Base-by-base conservation (phyloP, 169 alveolate genomes). In the Amoebophrya sp. region DNA sequence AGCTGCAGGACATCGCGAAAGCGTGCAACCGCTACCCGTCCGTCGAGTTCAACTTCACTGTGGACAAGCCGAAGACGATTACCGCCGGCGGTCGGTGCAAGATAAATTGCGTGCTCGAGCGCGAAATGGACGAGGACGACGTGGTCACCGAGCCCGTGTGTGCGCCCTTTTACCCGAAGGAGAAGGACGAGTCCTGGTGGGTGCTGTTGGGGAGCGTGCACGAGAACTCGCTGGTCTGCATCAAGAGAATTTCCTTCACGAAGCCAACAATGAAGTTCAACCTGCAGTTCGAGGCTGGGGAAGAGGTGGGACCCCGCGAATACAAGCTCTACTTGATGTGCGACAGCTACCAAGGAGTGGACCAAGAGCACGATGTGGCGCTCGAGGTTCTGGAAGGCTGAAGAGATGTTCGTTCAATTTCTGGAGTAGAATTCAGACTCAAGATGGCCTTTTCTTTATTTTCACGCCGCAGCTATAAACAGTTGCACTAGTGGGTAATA, bases 171-270 rank as follows among this genome's bases (percentile, higher is more conserved):
- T 98, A 96, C 95, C 99, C 99, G 13, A 95, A 96, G 90, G 99
- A 96, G 90, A 98, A 98, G 95, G 98, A 97, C 91, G 99, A 99
- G 93, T 94, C 97, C 92, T 99, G 99, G 99, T 99, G 99, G 99
- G 95, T 98, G 40, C 96, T 99, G 41, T 93, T 98, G n/a, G 99
- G 99, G 16, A 96, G 96, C 91, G 95, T 96, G 26, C 93, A 94
- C 41, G 91, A 95, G 31, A 97, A 98, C 93, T 95, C 96, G 88
- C 95, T 98, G 23, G 88, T 93, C 18, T 95, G 97, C 90, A 93
- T 97, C 96, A 92, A 97, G 95, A 92, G 98, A 93, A 94, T 97
- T 88, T 92, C 95, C 94, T 15, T 94, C 92, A 69, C 90, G 89
- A 89, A 94, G 94, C 92, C 94, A 93, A 91, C 50, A 41, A 94